A percentile compares a stretch with the other conserved stretches of the same genome.
Conservation (phyloP, 2,329 filamentous ascomycete species). For the Trichoderma atroviride region DNA sequence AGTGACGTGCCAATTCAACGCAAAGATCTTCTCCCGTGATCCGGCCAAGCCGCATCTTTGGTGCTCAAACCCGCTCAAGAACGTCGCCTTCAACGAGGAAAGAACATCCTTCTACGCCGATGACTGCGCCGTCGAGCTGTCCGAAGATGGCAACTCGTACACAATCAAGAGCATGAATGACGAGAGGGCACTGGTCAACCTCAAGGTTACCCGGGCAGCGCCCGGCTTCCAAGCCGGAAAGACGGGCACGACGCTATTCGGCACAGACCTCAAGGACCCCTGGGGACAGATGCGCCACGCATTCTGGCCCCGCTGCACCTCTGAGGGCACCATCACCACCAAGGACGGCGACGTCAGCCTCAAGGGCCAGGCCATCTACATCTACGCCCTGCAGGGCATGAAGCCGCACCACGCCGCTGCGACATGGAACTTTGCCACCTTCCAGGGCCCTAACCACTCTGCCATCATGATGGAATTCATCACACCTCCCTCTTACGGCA, state of each 20-base stretch:
- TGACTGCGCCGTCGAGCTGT: conserved; percentile 81
- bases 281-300: conserved; percentile 92
- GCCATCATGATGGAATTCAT: conserved; percentile 95
- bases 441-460: conserved; percentile 84
- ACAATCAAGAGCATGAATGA: conserved; percentile 90
- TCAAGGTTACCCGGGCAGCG: conserved; percentile 74
- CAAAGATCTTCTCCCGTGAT: conserved; percentile 83
- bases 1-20: conserved; percentile 91
- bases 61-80: conserved; percentile 77
- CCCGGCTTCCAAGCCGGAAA: conserved; percentile 85
- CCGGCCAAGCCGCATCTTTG: conserved; percentile 75
- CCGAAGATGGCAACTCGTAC: conserved; percentile 79
- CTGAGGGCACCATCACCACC: conserved; percentile 83
- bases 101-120: conserved; percentile 84
- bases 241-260: conserved; percentile 81
- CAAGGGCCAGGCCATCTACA: conserved; percentile 76
- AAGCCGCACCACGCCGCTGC: conserved; percentile 96
- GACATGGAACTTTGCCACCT: conserved; percentile 91
- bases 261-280: conserved; percentile 80
- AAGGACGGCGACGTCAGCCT: conserved; percentile 80
- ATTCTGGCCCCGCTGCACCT: conserved; percentile 88
- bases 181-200: conserved; percentile 77
- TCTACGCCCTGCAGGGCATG: conserved; percentile 93
- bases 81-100: conserved; percentile 83
- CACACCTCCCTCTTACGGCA: conserved; percentile 89